Evolutionary conservation across 768 basidiomycete species (phyloP), one percentile per base, ranked within the genome.

Genomic region (Leccinellum albellum): DNA sequence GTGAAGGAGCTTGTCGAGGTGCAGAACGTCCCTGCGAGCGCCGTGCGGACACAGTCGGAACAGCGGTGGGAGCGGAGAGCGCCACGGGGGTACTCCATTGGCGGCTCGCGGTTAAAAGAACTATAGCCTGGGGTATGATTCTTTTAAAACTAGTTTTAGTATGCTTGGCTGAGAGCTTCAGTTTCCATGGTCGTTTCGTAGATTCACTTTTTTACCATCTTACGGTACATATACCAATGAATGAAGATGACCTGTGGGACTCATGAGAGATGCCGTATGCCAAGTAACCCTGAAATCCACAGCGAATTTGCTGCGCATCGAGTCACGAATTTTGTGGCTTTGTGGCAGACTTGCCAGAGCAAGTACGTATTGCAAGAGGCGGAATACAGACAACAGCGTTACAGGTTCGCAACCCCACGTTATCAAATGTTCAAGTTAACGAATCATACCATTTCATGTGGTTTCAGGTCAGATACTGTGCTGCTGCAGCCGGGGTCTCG

Each of bases 1-100:
- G 84, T 97, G 55, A 98, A 97, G 78, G 94, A 98, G 74, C 76
- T 98, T 45, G 83, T 97, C 10, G 82, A 89, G 66, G 94, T 98
- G 44, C 80, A 86, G 70, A 96, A 95, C 67, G 93, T 97, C 15
- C 82, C 87, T 0, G 75, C 76, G 24, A 77, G 79, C 32, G 75
- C 79, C 54, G 90, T 93, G 24, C 79, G 80, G 74, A 87, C 84
- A n/a, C 84, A 85, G 68, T 74, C 81, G 59, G 79, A 90, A 73
- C 85, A 87, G 76, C 78, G 83, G 62, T 70, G 72, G 64, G 87
- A 88, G 59, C 76, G 91, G 66, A 84, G 79, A 70, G 82, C 89
- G 10, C 71, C 79, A 12, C 76, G 86, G 46, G 91, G 91, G 14
- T 94, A 88, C 58, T 78, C 78, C 50, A 82, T 91, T 20, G 68